These are phyloP conservation scores for Fusarium sp. DNA, from an alignment of 2,329 filamentous ascomycete genomes.

Conservation along the genomic window DNA sequence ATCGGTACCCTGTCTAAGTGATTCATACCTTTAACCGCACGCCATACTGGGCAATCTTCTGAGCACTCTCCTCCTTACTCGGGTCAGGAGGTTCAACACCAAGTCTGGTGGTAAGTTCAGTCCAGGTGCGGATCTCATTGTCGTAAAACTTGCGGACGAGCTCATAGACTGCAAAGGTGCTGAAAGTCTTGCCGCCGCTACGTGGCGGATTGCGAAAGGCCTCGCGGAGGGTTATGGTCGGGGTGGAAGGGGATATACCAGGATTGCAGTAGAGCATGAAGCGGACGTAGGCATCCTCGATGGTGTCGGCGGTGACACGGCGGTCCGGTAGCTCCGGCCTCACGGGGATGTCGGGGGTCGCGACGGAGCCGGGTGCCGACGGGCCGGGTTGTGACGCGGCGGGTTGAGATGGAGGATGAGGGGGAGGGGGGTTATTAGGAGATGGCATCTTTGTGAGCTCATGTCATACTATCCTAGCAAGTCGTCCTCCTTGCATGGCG, in stretches of 20 bases:
- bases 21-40: constrained; percentile 79
- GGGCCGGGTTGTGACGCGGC: constrained; percentile 25
- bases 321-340: constrained; percentile 65
- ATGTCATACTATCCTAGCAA: constrained; percentile 32
- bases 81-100: constrained; percentile 85
- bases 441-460: constrained; percentile 37
- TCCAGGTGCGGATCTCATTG: constrained; percentile 93
- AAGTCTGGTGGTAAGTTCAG: constrained; percentile 82
- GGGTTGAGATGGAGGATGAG: constrained; percentile 27
- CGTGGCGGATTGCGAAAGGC: constrained; percentile 81
- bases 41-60: constrained; percentile 95
- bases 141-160: constrained; percentile 79
- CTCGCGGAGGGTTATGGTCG: constrained; percentile 74
- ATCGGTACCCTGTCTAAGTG: constrained; percentile 1
- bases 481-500: neutral
- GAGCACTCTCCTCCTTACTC: constrained; percentile 84
- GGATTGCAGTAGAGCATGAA: constrained; percentile 96
- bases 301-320: constrained; percentile 71
- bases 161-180: constrained; percentile 76
- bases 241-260: constrained; percentile 68
- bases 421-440: constrained; percentile 24
- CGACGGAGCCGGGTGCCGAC: constrained; percentile 27
- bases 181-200: constrained; percentile 87
- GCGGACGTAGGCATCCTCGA: constrained; percentile 81
- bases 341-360: constrained; percentile 29